A percentile compares a stretch with the other conserved stretches of the same genome.
Conservation (phyloP, 768 basidiomycete genomes). For the Rhizopogon vulgaris region DNA sequence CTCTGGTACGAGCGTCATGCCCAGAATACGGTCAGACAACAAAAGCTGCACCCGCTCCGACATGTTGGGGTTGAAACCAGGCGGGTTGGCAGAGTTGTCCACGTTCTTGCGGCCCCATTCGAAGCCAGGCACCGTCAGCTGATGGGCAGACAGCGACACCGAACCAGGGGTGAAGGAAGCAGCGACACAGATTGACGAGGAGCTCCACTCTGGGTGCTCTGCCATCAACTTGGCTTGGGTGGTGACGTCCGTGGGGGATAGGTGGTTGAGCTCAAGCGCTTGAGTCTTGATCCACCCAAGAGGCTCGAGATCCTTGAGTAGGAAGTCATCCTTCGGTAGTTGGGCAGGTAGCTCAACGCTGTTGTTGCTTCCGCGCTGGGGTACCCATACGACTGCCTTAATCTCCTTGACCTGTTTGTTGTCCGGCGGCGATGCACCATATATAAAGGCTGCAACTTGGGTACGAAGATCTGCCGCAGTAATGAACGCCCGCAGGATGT, state of each 20-base stretch:
- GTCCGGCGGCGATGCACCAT: slow-evolving; percentile 88
- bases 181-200: slow-evolving; percentile 89
- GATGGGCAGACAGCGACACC: slow-evolving; percentile 91
- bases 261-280: slow-evolving; percentile 83
- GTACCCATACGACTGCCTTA: slow-evolving; percentile 96
- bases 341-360: slow-evolving; percentile 85
- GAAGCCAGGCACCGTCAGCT: slow-evolving; percentile 85
- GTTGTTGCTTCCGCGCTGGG: slow-evolving; percentile 94
- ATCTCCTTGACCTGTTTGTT: slow-evolving; percentile 99
- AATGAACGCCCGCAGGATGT: slow-evolving; percentile 90
- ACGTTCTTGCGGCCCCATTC: slow-evolving; percentile 97
- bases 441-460: slow-evolving; percentile 91
- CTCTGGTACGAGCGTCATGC: slow-evolving; percentile 91
- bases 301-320: slow-evolving; percentile 92
- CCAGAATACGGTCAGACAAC: slow-evolving; percentile 91
- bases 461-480: slow-evolving; percentile 91
- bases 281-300: slow-evolving; percentile 98
- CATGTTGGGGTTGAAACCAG: slow-evolving; percentile 98
- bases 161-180: slow-evolving; percentile 98
- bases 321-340: slow-evolving; percentile 90
- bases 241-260: slow-evolving; percentile 89
- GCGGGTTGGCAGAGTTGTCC: slow-evolving; percentile 78
- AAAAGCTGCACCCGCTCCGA: slow-evolving; percentile 91
- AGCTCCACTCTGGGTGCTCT: slow-evolving; percentile 91
- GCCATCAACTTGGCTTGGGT: slow-evolving; percentile 97